Conservation (phyloP, 768 basidiomycete species). For the Boletus edulis region DNA sequence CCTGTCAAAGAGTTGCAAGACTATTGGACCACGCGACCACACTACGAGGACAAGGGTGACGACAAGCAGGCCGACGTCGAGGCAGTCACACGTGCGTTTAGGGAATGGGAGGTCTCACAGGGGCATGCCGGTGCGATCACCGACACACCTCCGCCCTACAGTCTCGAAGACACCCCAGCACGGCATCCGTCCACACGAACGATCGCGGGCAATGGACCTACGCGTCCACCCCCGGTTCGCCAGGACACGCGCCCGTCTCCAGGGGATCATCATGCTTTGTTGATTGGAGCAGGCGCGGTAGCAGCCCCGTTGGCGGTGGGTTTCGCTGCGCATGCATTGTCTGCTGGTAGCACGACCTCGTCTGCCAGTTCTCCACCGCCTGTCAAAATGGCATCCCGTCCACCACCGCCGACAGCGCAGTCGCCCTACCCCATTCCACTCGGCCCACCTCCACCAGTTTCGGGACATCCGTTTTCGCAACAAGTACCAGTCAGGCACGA, state of each 20-base stretch:
- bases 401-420: neutral
- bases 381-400: conserved; percentile 12
- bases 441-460: no score
- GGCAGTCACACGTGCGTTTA: conserved; percentile 5
- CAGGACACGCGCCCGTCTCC: conserved; percentile 8
- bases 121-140: conserved; percentile 34
- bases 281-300: neutral
- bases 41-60: conserved; percentile 39
- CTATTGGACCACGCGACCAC: conserved; percentile 67
- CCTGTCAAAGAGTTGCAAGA: conserved; percentile 72
- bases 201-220: no score
- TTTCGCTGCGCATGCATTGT: neutral
- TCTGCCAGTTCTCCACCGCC: conserved; percentile 6
- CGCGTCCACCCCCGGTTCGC: neutral
- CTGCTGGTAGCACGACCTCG: neutral
- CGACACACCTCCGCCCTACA: conserved; percentile 71
- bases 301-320: neutral
- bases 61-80: conserved; percentile 26
- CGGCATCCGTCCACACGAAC: neutral
- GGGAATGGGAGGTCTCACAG: neutral
- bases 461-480: no score
- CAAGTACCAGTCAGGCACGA: no score
- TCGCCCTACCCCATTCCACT: neutral
- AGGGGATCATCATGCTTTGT: neutral
- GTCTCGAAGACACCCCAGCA: conserved; percentile 39